Evolutionary conservation across 768 basidiomycete genomes (phyloP).

Genomic region (Lentinula boryana): DNA sequence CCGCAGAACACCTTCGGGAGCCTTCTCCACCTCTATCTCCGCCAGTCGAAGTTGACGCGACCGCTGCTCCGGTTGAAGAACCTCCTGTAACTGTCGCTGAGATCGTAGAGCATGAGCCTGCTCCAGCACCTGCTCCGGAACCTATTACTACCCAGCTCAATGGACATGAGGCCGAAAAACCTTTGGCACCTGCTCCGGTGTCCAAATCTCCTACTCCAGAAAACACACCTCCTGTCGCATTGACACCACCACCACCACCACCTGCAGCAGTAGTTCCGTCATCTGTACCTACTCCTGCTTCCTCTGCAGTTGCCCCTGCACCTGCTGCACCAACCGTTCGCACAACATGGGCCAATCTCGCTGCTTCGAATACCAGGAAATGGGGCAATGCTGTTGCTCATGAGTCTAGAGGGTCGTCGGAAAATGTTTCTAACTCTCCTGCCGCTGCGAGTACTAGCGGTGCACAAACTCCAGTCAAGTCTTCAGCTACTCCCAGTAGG

Average conservation of each 20-base stretch:
- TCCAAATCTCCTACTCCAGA: constrained; percentile 17
- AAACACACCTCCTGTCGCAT: constrained; percentile 17
- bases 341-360: constrained; percentile 90
- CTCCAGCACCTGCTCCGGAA: constrained; percentile 24
- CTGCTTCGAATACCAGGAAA: constrained; percentile 74
- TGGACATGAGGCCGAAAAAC: constrained; percentile 12
- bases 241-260: constrained; percentile 22
- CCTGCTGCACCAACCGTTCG: constrained; percentile 34
- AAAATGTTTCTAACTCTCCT: constrained; percentile 34
- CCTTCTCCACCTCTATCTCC: constrained; percentile 24
- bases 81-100: constrained; percentile 25
- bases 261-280: constrained; percentile 22
- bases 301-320: constrained; percentile 27
- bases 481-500: constrained; percentile 15
- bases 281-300: constrained; percentile 20
- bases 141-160: background rate
- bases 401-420: constrained; percentile 71
- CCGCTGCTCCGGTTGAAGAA: constrained; percentile 11
- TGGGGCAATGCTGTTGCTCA: constrained; percentile 83
- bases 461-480: constrained; percentile 24
- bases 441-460: constrained; percentile 34
- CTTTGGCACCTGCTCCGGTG: constrained; percentile 19
- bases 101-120: constrained; percentile 14
- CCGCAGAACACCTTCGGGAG: constrained; percentile 23
- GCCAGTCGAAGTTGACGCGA: constrained; percentile 16